Conservation (phyloP, 2,329 filamentous ascomycete species). For the Botrytis porri region DNA sequence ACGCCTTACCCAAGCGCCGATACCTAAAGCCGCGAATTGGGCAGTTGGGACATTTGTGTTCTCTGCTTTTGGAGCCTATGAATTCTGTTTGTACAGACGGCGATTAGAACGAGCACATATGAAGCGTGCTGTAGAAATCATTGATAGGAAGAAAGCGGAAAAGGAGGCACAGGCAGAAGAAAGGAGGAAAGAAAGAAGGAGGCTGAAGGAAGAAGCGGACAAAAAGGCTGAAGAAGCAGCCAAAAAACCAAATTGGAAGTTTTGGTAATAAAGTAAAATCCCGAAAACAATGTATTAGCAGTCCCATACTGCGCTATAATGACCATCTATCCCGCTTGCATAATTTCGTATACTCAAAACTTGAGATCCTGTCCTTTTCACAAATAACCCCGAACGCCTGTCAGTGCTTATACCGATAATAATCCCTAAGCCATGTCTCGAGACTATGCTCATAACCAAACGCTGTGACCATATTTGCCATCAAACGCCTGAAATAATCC, state of each 20-base stretch:
- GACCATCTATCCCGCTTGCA: neutral
- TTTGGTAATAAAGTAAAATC: conserved; percentile 32
- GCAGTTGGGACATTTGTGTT: conserved; percentile 74
- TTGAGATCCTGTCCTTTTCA: conserved; percentile 5
- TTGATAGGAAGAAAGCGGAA: conserved; percentile 69
- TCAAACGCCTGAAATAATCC: neutral
- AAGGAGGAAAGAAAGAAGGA: conserved; percentile 43
- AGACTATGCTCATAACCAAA: conserved; percentile 5
- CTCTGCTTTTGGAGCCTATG: conserved; percentile 69
- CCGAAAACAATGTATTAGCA: conserved; percentile 4
- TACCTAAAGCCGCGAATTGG: conserved; percentile 75
- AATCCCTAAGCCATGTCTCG: neutral
- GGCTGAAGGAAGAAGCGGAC: conserved; percentile 45
- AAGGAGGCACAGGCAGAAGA: conserved; percentile 49
- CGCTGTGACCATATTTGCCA: neutral
- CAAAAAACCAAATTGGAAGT: conserved; percentile 36
- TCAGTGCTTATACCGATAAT: neutral
- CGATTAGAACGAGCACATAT: conserved; percentile 77
- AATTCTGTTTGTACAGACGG: conserved; percentile 77
- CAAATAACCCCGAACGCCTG: neutral
- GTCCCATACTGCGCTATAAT: conserved; percentile 7
- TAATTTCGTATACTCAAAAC: neutral
- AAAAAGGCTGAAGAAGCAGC: conserved; percentile 30
- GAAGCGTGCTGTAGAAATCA: conserved; percentile 79
- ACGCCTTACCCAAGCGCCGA: conserved; percentile 47